phyloP scores from a whole-genome alignment of 2,329 filamentous ascomycete genomes.

The Penicillium nordicum region DNA sequence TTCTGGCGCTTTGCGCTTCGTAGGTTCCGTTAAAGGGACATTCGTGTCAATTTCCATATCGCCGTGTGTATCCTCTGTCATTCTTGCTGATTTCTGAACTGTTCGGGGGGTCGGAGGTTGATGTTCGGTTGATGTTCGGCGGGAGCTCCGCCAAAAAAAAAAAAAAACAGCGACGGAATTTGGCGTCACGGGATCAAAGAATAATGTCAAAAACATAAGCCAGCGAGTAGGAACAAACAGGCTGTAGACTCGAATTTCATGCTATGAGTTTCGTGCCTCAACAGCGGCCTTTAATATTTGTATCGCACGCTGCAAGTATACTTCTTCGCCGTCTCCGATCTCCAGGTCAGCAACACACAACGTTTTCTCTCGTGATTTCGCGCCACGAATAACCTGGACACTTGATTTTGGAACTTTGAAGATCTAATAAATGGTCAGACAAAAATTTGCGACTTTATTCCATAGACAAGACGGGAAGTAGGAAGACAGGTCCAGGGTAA shows the following conservation, averaged over 20 bases:
- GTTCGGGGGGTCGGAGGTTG: background rate
- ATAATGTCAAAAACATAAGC: background rate
- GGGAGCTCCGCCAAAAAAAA: background rate
- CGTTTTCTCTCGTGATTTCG: conserved; percentile 64
- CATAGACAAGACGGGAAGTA: background rate
- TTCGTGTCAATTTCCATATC: background rate
- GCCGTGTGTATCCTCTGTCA: conserved; percentile 2
- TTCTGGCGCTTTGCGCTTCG: conserved; percentile 29
- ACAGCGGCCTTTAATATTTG: conserved; percentile 20
- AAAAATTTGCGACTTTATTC: background rate
- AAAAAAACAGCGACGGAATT: conserved; percentile 10
- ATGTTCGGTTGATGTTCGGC: conserved; percentile 2
- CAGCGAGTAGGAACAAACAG: background rate
- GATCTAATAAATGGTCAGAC: conserved; percentile 39
- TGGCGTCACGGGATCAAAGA: conserved; percentile 20
- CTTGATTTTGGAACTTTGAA: conserved; percentile 62
- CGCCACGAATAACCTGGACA: conserved; percentile 59
- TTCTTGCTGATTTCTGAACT: background rate
- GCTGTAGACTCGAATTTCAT: background rate
- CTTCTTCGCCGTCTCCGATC: conserved; percentile 31
- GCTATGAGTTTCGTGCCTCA: conserved; percentile 1
- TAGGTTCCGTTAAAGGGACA: background rate
- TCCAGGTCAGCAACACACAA: conserved; percentile 38
- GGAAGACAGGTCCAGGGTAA: background rate
- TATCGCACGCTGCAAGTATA: conserved; percentile 23